Base-by-base conservation (phyloP, 257 asterid genomes). In the Lavandula angustifolia region DNA sequence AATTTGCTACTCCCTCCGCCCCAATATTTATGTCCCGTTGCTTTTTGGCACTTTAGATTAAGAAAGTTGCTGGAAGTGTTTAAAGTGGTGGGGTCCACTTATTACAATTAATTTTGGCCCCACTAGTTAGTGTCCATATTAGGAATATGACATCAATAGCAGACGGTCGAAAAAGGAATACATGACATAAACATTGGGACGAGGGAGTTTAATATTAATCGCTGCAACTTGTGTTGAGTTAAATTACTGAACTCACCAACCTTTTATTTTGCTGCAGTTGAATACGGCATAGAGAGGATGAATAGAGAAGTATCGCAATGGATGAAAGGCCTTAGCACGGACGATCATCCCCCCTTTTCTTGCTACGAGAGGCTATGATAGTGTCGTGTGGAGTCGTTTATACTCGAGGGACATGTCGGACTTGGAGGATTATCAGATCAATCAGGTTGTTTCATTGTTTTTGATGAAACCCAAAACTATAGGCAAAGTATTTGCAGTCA, bases 331-430 rank as follows among this genome's bases (percentile, higher is more conserved):
- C 85, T 79, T 32, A 41, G 49, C 44, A 71, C 53, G 63, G 74
- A 62, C 22, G 92, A 84, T 68, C 64, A 73, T 69, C 81, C 85
- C 32, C 98, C 98, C 98, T 58, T 89, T 92, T 71, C 75, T 84
- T 56, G 98, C 98, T 70, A 89, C 86, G 71, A 87, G 78, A 74
- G 98, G 98, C 63, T 92, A 89, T 57, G 97, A 92, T 71, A 92
- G 98, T 69, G 95, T 92, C 16, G 98, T 92, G 35, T 92, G 98
- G 98, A 92, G 91, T 72, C 98, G 98, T 58, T 76, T 92, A 29
- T 92, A 84, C 84, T 92, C 98, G 4, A 79, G 86, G 73, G 96
- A 85, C 51, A 67, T 63, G 27, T 81, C 81, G 1, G 86, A 82
- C 70, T 71, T 85, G 62, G 78, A 89, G 40, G 85, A 85, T 65